Conservation (phyloP, 1,139 yeast genomes). For the Arxiozyma heterogenica region DNA sequence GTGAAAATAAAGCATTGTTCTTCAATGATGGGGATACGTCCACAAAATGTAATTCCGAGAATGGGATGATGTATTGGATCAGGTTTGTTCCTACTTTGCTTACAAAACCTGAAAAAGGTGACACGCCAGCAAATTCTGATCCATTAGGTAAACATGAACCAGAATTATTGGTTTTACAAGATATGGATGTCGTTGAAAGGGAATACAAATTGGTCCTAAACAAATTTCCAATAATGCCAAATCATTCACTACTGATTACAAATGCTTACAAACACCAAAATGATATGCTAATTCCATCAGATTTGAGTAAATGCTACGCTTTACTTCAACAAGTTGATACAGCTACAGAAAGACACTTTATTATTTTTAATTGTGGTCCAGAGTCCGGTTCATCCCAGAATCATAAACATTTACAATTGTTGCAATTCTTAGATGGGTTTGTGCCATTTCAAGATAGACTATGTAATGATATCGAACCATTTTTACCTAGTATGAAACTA, state of each 20-base stretch:
- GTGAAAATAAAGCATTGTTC: not conserved
- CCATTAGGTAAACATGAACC: conserved; percentile 83
- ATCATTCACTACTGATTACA: conserved; percentile 76
- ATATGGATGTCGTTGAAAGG: conserved; percentile 37
- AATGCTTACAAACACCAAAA: conserved; percentile 63
- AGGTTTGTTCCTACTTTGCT: conserved; percentile 43
- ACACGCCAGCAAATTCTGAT: conserved; percentile 35
- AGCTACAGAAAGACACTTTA: conserved; percentile 41
- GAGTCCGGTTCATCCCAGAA: conserved; percentile 88
- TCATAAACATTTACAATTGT: conserved; percentile 83
- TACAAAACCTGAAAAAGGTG: conserved; percentile 46
- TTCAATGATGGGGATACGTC: conserved; percentile 5
- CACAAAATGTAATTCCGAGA: conserved; percentile 12
- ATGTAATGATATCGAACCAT: conserved; percentile 37
- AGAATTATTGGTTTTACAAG: conserved; percentile 52
- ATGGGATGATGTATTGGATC: conserved; percentile 34
- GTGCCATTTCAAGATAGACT: conserved; percentile 52
- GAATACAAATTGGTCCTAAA: conserved; percentile 65
- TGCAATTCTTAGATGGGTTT: conserved; percentile 55
- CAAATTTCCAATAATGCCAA: conserved; percentile 74
- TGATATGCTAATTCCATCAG: conserved; percentile 59
- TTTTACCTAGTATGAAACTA: conserved; percentile 41
- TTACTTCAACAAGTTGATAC: conserved; percentile 38
- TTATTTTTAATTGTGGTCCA: conserved; percentile 82
- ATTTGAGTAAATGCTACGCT: conserved; percentile 49